Percentiles rank a stretch among this genome's conserved stretches.
Conservation (phyloP, 176 grass and related monocot genomes). For the Elymus sibiricus region DNA sequence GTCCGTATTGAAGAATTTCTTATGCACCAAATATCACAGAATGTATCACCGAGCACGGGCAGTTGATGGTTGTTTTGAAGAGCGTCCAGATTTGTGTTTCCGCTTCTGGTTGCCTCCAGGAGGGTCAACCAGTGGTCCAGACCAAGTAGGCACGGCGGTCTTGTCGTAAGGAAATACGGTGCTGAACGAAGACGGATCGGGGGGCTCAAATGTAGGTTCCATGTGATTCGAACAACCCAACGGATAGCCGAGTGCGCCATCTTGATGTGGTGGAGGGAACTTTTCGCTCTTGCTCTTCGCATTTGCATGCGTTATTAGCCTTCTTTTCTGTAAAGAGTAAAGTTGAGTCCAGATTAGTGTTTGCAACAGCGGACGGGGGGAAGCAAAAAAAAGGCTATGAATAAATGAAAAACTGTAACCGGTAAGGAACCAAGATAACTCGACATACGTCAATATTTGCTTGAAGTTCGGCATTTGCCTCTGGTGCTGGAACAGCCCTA, state of each 20-base stretch:
- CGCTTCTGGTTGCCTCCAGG: conserved; percentile 57
- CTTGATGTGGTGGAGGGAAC: conserved; percentile 87
- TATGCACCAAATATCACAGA: conserved; percentile 29
- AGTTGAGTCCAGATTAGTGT: background rate
- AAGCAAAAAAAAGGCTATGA: background rate
- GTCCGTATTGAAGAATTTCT: conserved; percentile 17
- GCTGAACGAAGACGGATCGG: conserved; percentile 69
- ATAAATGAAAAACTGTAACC: conserved; percentile 5
- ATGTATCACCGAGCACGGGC: conserved; percentile 59
- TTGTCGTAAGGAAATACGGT: conserved; percentile 77
- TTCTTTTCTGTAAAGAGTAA: conserved; percentile 52
- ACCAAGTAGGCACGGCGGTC: conserved; percentile 55
- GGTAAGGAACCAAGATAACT: conserved; percentile 16
- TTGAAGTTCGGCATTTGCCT: conserved; percentile 92
- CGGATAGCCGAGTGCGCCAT: conserved; percentile 64
- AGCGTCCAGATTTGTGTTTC: conserved; percentile 62
- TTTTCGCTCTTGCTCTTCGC: conserved; percentile 94
- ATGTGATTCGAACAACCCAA: conserved; percentile 81
- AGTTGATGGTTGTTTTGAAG: conserved; percentile 71
- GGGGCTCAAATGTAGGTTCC: conserved; percentile 65
- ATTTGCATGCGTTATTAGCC: conserved; percentile 81
- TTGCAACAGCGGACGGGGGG: background rate
- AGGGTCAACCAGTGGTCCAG: conserved; percentile 65
- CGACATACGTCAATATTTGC: conserved; percentile 74
- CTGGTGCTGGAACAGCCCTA: conserved; percentile 70